Conservation (phyloP, 2,329 filamentous ascomycete species). For the Aspergillus persii region DNA sequence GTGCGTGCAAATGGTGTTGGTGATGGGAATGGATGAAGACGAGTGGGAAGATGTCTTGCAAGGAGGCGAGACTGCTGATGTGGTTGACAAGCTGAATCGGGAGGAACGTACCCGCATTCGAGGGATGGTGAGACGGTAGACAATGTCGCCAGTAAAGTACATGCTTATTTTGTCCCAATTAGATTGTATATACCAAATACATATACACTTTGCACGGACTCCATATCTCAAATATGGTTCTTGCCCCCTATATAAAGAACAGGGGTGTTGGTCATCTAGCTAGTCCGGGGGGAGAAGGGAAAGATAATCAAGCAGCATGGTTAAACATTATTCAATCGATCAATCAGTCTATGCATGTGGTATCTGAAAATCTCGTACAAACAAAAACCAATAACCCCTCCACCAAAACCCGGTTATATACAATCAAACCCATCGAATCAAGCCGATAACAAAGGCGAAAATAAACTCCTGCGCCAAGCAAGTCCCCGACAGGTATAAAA, state of each 20-base stretch:
- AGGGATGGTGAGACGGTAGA: slow-evolving; percentile 55
- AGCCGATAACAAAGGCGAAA: slow-evolving; percentile 1
- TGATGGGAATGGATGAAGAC: slow-evolving; percentile 93
- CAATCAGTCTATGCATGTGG: slow-evolving; percentile 12
- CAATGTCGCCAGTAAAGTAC: background rate
- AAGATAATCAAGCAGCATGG: background rate
- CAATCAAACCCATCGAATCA: slow-evolving; percentile 7
- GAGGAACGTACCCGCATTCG: slow-evolving; percentile 74
- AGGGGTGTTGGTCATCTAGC: too few species aligned
- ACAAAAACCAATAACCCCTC: background rate
- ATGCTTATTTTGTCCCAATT: background rate
- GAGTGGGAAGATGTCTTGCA: slow-evolving; percentile 79
- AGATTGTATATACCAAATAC: background rate
- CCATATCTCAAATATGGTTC: too few species aligned
- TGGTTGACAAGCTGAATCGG: slow-evolving; percentile 63
- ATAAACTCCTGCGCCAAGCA: slow-evolving; percentile 11
- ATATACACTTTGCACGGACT: background rate
- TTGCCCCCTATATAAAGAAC: too few species aligned
- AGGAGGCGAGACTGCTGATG: slow-evolving; percentile 46
- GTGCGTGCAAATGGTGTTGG: slow-evolving; percentile 76
- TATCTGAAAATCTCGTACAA: slow-evolving; percentile 7
- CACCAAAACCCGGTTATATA: slow-evolving; percentile 14
- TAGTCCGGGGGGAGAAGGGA: background rate
- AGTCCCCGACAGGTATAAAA: slow-evolving; percentile 10
- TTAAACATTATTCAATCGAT: background rate